Evolutionary conservation across 257 asterid genomes (phyloP).

Genomic region (Plectranthus barbatus): DNA sequence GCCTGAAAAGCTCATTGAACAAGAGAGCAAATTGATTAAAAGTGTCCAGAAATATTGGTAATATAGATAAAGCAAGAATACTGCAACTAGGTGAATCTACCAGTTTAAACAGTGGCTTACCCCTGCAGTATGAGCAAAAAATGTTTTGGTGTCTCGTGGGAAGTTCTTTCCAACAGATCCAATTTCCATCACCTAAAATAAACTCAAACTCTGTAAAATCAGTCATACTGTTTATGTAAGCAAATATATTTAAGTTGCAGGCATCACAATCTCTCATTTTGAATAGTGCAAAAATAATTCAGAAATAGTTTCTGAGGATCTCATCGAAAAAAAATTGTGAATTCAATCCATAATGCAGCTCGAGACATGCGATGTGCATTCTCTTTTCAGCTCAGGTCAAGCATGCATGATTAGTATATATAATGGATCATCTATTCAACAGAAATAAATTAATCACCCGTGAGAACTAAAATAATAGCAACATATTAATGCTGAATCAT

Average conservation of each 20-base stretch:
- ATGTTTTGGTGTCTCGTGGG: slow-evolving; percentile 44
- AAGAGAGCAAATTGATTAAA: slow-evolving; percentile 2
- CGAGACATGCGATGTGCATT: not conserved
- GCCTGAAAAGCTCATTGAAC: slow-evolving; percentile 23
- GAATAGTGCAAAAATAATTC: no score
- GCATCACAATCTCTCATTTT: not conserved
- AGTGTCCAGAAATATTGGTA: not conserved
- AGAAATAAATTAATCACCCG: not conserved
- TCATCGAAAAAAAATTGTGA: not conserved
- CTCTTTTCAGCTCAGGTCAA: not conserved
- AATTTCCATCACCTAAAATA: slow-evolving; percentile 76
- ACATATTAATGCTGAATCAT: not conserved
- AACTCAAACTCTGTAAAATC: slow-evolving; percentile 4
- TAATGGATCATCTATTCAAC: not conserved
- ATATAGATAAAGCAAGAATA: not conserved
- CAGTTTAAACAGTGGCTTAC: slow-evolving; percentile 38
- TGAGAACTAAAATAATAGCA: not conserved
- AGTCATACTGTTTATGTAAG: not conserved
- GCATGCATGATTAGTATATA: not conserved
- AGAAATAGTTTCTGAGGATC: not conserved
- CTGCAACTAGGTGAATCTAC: no score
- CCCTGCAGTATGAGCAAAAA: slow-evolving; percentile 75
- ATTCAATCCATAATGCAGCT: not conserved
- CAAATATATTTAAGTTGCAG: not conserved
- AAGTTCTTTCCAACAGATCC: slow-evolving; percentile 90